Conservation (phyloP, 1,284 basidiomycete species). For the Cryptococcus amylolentus region DNA sequence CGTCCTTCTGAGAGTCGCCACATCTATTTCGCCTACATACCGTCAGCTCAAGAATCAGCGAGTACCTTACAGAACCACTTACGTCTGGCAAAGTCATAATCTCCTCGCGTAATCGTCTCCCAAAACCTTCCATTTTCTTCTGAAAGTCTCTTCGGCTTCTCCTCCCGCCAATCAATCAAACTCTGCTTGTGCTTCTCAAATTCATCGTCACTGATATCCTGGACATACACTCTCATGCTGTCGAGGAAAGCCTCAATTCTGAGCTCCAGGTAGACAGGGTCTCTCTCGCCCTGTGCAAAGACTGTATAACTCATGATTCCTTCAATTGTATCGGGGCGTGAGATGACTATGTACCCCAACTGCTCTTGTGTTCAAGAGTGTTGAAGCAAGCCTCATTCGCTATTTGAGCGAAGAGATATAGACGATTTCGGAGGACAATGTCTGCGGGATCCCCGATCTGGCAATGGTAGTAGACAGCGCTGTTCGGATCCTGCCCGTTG, state of each 20-base stretch:
- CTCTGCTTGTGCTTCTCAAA: constrained; percentile 65
- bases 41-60: not conserved
- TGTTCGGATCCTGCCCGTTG: constrained; percentile 85
- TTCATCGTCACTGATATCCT: constrained; percentile 60
- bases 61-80: constrained; percentile 34
- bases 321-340: constrained; percentile 56
- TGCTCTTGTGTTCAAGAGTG: constrained; percentile 94
- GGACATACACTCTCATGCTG: constrained; percentile 60
- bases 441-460: constrained; percentile 60
- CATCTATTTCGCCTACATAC: constrained; percentile 62
- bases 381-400: constrained; percentile 89
- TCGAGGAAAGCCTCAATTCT: constrained; percentile 85
- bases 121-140: constrained; percentile 65
- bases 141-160: constrained; percentile 66
- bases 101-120: constrained; percentile 67
- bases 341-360: constrained; percentile 81
- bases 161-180: constrained; percentile 65
- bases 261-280: constrained; percentile 77
- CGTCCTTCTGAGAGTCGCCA: constrained; percentile 60
- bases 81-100: constrained; percentile 71
- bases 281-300: constrained; percentile 84
- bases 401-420: constrained; percentile 62
- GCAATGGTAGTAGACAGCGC: constrained; percentile 73
- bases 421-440: constrained; percentile 47
- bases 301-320: constrained; percentile 78